Base-by-base conservation (phyloP, 371 early-diverging fungal genomes). In the Mucor mucedo region DNA sequence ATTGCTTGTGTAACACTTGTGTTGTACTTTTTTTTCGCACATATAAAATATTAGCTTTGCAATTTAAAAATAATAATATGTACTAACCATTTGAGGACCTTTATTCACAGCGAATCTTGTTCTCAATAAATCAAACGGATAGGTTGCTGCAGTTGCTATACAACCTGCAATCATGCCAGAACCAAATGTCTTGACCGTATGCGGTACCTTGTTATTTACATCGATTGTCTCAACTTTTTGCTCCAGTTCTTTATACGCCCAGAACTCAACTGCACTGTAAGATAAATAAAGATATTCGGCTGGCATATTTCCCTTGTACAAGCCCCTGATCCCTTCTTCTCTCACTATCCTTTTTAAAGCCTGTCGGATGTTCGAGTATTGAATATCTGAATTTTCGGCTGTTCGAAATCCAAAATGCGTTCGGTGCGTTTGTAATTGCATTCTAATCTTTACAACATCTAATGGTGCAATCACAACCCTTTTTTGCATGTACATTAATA, bases 291-390 rank as follows among this genome's bases (percentile, higher is more conserved):
- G 83, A 62, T 91, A 93, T 69, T 91, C 93, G 3, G 97, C 98
- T 2, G 95, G 84, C 74, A 92, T 72, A 60, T 98, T 98, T 48
- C 98, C 98, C 68, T 97, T 97, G 88, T 94, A 98, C 11, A 95
- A 77, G 4, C 91, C 96, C 58, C 65, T 67, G 21, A 89, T 66
- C n/a, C 92, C 93, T 72, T 93, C 93, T 69, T 93, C 91, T n/a
- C 72, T 73, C 5, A 85, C 66, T 49, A 89, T 89, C 21, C 82
- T 85, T 45, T 70, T 70, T 56, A 81, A 65, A 1, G 89, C 77
- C 27, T 88, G 85, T 5, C 77, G 48, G 42, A 90, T 78, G 0
- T 84, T 76, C 5, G 62, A 61, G 72, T 91, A 92, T 65, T 88
- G 87, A n/a, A 71, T 71, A 6, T 32, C 39, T 29, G 60, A 49